These are phyloP conservation scores for Fagopyrum tataricum DNA, from an alignment of 148 eudicot species.

Conservation along the genomic window DNA sequence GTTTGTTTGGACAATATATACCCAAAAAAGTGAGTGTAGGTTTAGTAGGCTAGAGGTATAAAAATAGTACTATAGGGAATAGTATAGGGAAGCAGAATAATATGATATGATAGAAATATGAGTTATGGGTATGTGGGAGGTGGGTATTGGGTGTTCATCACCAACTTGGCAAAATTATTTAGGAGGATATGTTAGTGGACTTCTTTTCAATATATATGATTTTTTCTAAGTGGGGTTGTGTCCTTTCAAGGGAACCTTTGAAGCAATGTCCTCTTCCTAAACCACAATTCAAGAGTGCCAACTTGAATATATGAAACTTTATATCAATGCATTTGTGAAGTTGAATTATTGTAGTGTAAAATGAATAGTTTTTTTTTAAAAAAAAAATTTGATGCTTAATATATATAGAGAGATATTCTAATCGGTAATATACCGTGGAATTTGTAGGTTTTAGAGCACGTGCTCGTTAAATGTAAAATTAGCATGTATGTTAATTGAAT, in stretches of 20 bases:
- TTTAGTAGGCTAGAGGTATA: constrained; percentile 9
- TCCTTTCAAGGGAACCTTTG: constrained; percentile 13
- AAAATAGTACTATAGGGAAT: constrained; percentile 1
- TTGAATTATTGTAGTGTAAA: too few species aligned
- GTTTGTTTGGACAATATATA: neutral
- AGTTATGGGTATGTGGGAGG: constrained; percentile 3
- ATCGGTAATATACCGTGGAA: too few species aligned
- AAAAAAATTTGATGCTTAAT: too few species aligned
- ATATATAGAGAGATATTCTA: too few species aligned
- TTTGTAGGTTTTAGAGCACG: too few species aligned
- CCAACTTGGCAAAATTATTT: constrained; percentile 7
- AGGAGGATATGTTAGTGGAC: constrained; percentile 13
- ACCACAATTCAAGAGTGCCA: constrained; percentile 2
- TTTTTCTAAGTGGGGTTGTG: constrained; percentile 21
- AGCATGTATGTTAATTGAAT: too few species aligned
- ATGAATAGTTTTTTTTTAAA: too few species aligned
- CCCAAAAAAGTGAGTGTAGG: neutral
- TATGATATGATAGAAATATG: neutral
- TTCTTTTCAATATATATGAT: constrained; percentile 6
- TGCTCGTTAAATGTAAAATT: too few species aligned
- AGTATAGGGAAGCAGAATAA: neutral
- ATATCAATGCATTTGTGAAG: too few species aligned
- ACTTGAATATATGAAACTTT: neutral
- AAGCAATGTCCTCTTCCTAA: constrained; percentile 1
- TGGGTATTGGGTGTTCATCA: constrained; percentile 19